Base-by-base conservation (phyloP, 2,329 filamentous ascomycete genomes). In the Penicillium sp. region DNA sequence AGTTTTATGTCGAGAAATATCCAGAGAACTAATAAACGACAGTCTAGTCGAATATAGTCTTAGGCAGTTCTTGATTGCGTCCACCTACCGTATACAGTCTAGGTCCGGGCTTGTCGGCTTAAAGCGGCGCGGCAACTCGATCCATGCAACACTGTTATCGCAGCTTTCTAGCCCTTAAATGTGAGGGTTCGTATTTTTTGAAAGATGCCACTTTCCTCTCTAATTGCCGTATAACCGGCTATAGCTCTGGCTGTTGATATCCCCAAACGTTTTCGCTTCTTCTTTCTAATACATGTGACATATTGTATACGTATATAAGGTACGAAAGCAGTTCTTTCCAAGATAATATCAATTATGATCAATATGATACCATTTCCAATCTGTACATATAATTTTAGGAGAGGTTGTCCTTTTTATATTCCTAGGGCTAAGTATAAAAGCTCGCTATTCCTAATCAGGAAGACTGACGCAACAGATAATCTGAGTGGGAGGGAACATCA, bases 391-490 rank as follows among this genome's bases (percentile, higher is more conserved):
- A 19, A 19, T 15, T 34, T 16, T 34, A 5, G 33, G 9, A 9
- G 36, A 21, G 10, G n/a, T 21, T 16, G 21, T 10, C 4, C 19
- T 25, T 43, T 43, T 27, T 43, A 43, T 43, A 25, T 43, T 25
- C n/a, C 5, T 15, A 4, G 8, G 27, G 8, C 6, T 10, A 38
- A 39, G 13, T 54, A 47, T 48, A 27, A 36, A 10, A 13, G 2
- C 10, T 34, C 5, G 5, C 50, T 46, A 58, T 49, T 33, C 65
- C 61, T 3, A 4, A 52, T 60, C 19, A 43, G 57, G 66, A 56
- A 69, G 62, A 58, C 62, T 46, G 66, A 68, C 65, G 27, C 63
- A 49, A 36, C 31, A 7, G 29, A 21, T 9, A 34, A 29, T 29
- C 27, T 3, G 27, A 4, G 27, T 10, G 27, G 27, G 4, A 29